These are phyloP conservation scores for Physaria fendleri DNA, from an alignment of 345 rosid genomes.

Conservation along the genomic window DNA sequence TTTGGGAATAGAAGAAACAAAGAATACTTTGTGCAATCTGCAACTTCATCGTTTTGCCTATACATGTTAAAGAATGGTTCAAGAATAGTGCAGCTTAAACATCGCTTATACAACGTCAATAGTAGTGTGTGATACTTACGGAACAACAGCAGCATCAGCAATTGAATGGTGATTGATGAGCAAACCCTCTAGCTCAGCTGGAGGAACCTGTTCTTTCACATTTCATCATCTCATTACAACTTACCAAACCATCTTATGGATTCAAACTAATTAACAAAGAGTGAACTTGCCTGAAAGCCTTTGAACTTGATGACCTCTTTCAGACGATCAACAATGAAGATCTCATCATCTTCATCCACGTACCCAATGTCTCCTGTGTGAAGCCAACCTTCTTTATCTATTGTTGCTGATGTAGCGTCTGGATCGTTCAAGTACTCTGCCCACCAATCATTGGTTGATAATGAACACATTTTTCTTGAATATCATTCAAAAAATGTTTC, in stretches of 20 bases:
- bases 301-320: slow-evolving; percentile 92
- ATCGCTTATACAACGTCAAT: too few relatives aligned
- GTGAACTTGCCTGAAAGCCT: slow-evolving; percentile 62
- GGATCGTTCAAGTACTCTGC: slow-evolving; percentile 66
- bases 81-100: too few relatives aligned
- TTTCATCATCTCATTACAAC: not conserved
- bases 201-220: slow-evolving; percentile 52
- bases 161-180: slow-evolving; percentile 60
- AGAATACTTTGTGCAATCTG: slow-evolving; percentile 69
- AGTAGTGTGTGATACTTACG: slow-evolving; percentile 52
- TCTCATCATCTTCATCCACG: slow-evolving; percentile 73
- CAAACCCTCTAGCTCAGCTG: slow-evolving; percentile 88
- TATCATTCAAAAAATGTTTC: too few relatives aligned
- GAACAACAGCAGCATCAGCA: slow-evolving; percentile 89
- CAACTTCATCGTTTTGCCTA: slow-evolving; percentile 73
- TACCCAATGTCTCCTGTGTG: slow-evolving; percentile 91
- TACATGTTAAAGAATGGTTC: not conserved
- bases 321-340: slow-evolving; percentile 77
- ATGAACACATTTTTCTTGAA: too few relatives aligned
- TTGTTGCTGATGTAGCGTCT: slow-evolving; percentile 59
- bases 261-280: too few relatives aligned
- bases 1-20: slow-evolving; percentile 77
- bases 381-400: slow-evolving; percentile 83
- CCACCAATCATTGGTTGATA: not conserved
- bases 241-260: too few relatives aligned